These are phyloP conservation scores for Nemania diffusa DNA, from an alignment of 2,329 filamentous ascomycete genomes.

Conservation along the genomic window DNA sequence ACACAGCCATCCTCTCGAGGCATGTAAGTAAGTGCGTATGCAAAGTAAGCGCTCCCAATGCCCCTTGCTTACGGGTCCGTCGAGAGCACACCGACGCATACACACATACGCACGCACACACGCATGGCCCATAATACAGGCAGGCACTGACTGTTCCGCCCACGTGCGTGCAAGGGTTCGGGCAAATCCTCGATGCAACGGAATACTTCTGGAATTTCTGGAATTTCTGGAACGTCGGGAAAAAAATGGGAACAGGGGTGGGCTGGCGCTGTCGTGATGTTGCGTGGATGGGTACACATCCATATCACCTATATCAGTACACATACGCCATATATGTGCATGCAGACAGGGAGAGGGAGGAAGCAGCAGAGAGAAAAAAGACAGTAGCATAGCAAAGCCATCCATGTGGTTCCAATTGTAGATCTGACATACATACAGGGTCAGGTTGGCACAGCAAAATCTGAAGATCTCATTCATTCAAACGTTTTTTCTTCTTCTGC, in stretches of 20 bases:
- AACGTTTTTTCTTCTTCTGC: not conserved
- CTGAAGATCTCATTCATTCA: not conserved
- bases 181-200: constrained; percentile 34
- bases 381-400: constrained; percentile 5
- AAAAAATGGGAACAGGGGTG: not conserved
- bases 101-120: not conserved
- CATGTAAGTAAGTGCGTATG: not conserved
- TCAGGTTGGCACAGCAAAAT: constrained; percentile 1
- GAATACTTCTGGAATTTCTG: constrained; percentile 43
- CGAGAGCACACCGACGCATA: not conserved
- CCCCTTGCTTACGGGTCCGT: not conserved
- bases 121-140: not conserved
- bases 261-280: not conserved
- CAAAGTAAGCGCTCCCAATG: not conserved
- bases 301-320: not conserved
- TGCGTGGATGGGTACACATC: not conserved
- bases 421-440: constrained; percentile 10
- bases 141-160: not conserved
- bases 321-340: not conserved
- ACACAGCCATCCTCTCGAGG: not conserved
- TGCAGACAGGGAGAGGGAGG: not conserved
- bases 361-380: not conserved
- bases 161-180: constrained; percentile 19
- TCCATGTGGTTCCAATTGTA: constrained; percentile 12
- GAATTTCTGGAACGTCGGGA: not conserved